Conservation (phyloP, 768 basidiomycete genomes). For the Auriscalpium orientale region DNA sequence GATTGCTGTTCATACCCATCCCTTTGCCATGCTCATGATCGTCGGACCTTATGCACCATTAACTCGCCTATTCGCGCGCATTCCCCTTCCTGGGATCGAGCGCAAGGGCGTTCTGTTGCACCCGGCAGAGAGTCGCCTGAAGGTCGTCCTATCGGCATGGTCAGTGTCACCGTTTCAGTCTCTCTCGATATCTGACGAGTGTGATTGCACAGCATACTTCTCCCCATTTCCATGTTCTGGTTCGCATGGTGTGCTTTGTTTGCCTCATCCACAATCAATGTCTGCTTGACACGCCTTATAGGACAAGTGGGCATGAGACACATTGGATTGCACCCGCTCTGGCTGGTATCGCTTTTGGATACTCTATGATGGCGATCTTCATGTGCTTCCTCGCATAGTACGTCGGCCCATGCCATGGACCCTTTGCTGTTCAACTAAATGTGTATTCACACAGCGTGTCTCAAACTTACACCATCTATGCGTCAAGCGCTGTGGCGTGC, state of each 20-base stretch:
- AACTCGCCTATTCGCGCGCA: slow-evolving; percentile 3
- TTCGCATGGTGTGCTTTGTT: slow-evolving; percentile 17
- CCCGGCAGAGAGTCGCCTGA: slow-evolving; percentile 12
- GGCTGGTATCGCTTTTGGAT: slow-evolving; percentile 18
- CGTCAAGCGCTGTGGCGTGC: slow-evolving; percentile 14
- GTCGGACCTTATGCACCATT: slow-evolving; percentile 4
- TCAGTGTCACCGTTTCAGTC: neutral
- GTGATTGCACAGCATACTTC: slow-evolving; percentile 1
- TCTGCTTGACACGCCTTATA: neutral
- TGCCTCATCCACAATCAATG: too few species aligned
- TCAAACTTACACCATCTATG: slow-evolving; percentile 14
- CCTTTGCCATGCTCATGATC: slow-evolving; percentile 14
- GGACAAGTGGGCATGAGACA: slow-evolving; percentile 16
- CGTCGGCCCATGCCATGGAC: neutral
- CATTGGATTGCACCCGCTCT: slow-evolving; percentile 18
- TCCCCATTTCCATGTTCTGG: slow-evolving; percentile 20
- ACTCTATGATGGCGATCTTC: slow-evolving; percentile 14
- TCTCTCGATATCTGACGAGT: neutral
- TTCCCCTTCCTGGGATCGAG: slow-evolving; percentile 14
- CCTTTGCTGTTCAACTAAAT: too few species aligned
- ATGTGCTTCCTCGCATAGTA: slow-evolving; percentile 19
- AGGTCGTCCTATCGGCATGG: slow-evolving; percentile 17
- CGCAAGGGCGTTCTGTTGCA: neutral
- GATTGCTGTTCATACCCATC: slow-evolving; percentile 17
- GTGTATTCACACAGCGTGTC: slow-evolving; percentile 5